A percentile compares a stretch with the other conserved stretches of the same genome.
phyloP scores from a whole-genome alignment of 2,329 filamentous ascomycete species.

The Periglandula ipomoeae region DNA sequence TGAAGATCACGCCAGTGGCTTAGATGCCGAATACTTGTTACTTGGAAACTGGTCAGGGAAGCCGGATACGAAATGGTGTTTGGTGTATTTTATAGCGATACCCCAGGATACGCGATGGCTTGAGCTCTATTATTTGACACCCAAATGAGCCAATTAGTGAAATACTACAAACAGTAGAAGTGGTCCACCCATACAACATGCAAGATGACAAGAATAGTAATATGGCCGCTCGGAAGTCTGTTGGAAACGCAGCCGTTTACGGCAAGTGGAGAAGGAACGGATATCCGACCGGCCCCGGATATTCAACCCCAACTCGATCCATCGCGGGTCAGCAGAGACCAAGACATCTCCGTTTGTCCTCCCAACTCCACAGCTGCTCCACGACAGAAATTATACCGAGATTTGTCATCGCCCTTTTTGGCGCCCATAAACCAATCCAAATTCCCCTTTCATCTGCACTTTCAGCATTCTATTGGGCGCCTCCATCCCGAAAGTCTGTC shows the following conservation, averaged over 20 bases:
- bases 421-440: too few species aligned
- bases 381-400: too few species aligned
- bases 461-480: not conserved
- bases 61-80: too few species aligned
- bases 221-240: too few species aligned
- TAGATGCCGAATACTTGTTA: not conserved
- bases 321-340: not conserved
- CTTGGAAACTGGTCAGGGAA: too few species aligned
- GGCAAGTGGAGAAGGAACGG: not conserved
- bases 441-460: too few species aligned
- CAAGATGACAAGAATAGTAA: too few species aligned
- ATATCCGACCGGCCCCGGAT: constrained; percentile 2
- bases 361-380: too few species aligned
- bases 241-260: not conserved
- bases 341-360: not conserved
- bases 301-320: not conserved
- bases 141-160: too few species aligned
- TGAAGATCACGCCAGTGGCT: constrained; percentile 18
- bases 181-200: too few species aligned
- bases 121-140: not conserved
- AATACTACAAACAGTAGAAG: too few species aligned
- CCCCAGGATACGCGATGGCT: not conserved
- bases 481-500: not conserved
- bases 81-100: not conserved
- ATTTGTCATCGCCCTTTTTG: too few species aligned